A percentile compares a stretch with the other conserved stretches of the same genome.
Conservation (phyloP, 352 stramenopile genomes). For the Globisporangium nunn region DNA sequence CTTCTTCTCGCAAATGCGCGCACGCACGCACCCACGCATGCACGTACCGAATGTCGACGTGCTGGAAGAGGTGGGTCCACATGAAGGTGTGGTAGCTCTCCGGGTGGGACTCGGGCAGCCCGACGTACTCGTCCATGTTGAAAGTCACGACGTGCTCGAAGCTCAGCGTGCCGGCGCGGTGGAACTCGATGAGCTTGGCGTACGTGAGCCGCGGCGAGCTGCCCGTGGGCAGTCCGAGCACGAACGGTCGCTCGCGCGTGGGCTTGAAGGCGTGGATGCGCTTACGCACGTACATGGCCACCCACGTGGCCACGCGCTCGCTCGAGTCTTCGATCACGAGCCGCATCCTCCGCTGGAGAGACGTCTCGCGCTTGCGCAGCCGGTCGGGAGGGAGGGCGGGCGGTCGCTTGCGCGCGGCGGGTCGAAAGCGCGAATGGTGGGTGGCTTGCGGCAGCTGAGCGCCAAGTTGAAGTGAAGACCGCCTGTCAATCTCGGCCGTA, state of each 20-base stretch:
- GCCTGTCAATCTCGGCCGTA: background rate
- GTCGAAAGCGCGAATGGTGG: background rate
- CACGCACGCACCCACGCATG: no score
- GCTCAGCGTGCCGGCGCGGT: conserved; percentile 32
- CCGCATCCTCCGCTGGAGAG: conserved; percentile 34
- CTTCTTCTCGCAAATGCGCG: background rate
- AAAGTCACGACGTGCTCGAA: conserved; percentile 88
- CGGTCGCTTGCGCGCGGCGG: background rate
- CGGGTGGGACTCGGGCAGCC: conserved; percentile 62
- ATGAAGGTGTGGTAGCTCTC: conserved; percentile 90
- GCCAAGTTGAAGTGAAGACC: background rate
- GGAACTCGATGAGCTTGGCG: conserved; percentile 71
- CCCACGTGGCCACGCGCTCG: conserved; percentile 59
- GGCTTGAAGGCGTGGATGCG: conserved; percentile 75
- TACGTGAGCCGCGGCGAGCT: conserved; percentile 84
- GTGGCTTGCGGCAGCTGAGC: background rate
- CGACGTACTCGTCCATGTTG: conserved; percentile 91
- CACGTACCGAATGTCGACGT: conserved; percentile 80
- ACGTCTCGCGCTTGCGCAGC: background rate
- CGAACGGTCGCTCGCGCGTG: conserved; percentile 68
- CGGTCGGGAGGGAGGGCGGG: background rate
- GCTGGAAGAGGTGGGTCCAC: conserved; percentile 86
- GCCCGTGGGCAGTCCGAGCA: conserved; percentile 82
- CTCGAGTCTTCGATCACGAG: conserved; percentile 82
- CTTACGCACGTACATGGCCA: conserved; percentile 75